phyloP scores from a whole-genome alignment of 140 eudicot species.

The Erigeron philadelphicus region DNA sequence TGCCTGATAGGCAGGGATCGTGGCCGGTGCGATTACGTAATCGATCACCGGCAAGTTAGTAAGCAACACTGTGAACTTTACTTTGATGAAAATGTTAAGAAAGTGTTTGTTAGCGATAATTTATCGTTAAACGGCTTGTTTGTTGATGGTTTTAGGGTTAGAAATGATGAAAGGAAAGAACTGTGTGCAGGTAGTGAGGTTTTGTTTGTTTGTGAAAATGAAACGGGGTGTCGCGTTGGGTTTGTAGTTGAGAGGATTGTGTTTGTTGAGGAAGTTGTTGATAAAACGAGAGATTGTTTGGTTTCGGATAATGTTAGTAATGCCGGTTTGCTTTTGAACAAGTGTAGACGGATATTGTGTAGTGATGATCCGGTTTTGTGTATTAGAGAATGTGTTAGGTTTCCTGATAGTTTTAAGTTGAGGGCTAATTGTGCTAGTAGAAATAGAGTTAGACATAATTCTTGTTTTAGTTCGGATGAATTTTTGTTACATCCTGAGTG shows the following conservation, averaged over 20 bases:
- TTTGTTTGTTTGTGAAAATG: conserved; percentile 47
- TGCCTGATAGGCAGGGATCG: conserved; percentile 52
- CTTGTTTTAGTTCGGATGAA: conserved; percentile 12
- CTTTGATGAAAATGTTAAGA: conserved; percentile 41
- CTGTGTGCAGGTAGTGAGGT: conserved; percentile 60
- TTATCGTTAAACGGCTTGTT: conserved; percentile 64
- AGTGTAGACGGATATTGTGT: conserved; percentile 52
- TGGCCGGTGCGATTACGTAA: conserved; percentile 39
- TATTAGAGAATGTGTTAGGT: conserved; percentile 25
- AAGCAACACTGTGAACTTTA: conserved; percentile 52
- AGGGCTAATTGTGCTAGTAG: conserved; percentile 28
- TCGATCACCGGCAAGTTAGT: conserved; percentile 57
- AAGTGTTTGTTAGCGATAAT: conserved; percentile 53
- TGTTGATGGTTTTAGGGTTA: conserved; percentile 64
- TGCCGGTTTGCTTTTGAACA: conserved; percentile 38
- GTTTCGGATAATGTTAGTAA: conserved; percentile 20
- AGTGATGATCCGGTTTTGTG: conserved; percentile 53
- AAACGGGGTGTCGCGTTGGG: conserved; percentile 45
- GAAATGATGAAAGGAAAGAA: conserved; percentile 44
- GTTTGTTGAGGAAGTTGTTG: conserved; percentile 40
- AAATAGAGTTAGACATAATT: conserved; percentile 30
- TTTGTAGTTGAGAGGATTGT: conserved; percentile 52
- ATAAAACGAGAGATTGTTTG: conserved; percentile 7
- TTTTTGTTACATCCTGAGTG: conserved; percentile 2
- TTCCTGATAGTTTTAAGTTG: conserved; percentile 2